Evolutionary conservation across 1,284 basidiomycete species (phyloP), one percentile per base, ranked within the genome.

Genomic region (Xerocomus nothofagi): DNA sequence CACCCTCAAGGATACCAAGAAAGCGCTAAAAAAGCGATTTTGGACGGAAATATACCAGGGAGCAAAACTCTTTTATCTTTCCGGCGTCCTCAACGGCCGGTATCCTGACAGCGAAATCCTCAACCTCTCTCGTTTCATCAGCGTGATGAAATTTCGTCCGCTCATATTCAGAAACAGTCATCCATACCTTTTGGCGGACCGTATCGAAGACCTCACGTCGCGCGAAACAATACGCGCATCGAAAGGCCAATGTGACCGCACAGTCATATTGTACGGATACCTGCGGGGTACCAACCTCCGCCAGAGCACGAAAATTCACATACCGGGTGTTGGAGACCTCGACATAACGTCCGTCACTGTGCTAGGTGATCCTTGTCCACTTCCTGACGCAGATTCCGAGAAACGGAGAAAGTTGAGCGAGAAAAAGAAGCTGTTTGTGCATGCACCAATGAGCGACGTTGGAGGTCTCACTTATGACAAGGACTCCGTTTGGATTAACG

Each of bases 31-130:
- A 73, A 96, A 93, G 68, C 91, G 97, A n/a, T 99, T 99, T 75
- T 99, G 97, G 96, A 94, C 96, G 0, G 97, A 99, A 70, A 98
- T 99, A 15, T 98, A 98, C 71, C 91, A 95, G 67, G 97, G 97
- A 43, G 96, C 97, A 39, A 99, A 98, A 69, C 84, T 99, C 15
- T 99, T 99, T 74, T 98, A 98, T 69, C 87, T 99, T 40, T 96
- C 93, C 1, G 97, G 97, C 15, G 93, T 99, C 38, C 82, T 99
- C 60, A 99, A 99, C 61, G 96, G 96, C 12, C 91, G 97, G 31
- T 99, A 99, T 67, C 97, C 97, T 20, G 97, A 99, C 71, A 85
- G 83, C 21, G 97, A 99, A 73, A 95, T 98, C 60, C 83, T 95
- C 62, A 98, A 99, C 63, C 84, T 99, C 42, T 90, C 89, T 14